Evolutionary conservation across 2,329 filamentous ascomycete genomes (phyloP).

Genomic region (Epicoccum sorghinum): DNA sequence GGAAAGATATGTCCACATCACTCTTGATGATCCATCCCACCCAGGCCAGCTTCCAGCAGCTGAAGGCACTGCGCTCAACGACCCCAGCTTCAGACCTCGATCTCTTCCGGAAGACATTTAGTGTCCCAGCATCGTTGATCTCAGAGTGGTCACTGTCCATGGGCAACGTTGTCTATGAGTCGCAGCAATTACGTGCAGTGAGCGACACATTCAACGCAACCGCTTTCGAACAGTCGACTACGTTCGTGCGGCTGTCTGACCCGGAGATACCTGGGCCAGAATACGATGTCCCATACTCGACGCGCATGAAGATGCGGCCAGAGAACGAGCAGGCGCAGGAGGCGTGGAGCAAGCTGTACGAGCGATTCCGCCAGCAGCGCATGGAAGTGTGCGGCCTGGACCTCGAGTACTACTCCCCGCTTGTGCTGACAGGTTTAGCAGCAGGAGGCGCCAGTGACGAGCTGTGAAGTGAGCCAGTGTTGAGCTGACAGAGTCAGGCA

Average conservation of each 20-base stretch:
- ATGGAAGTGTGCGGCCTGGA: constrained; percentile 61
- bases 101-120: constrained; percentile 43
- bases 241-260: constrained; percentile 56
- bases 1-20: constrained; percentile 43
- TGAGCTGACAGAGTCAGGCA: not conserved
- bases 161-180: constrained; percentile 48
- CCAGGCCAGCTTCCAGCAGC: constrained; percentile 36
- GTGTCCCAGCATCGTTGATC: constrained; percentile 42
- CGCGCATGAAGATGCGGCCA: constrained; percentile 51
- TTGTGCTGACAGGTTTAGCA: constrained; percentile 21
- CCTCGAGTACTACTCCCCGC: constrained; percentile 51
- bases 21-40: constrained; percentile 48
- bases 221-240: constrained; percentile 49
- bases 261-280: constrained; percentile 58
- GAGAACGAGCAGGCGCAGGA: constrained; percentile 53
- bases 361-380: constrained; percentile 55
- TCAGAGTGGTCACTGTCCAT: constrained; percentile 47
- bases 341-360: constrained; percentile 58
- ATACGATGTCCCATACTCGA: constrained; percentile 55
- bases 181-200: constrained; percentile 36
- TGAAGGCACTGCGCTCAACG: constrained; percentile 36
- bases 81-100: constrained; percentile 38
- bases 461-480: not conserved
- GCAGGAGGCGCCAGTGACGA: not conserved
- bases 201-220: constrained; percentile 53